Evolutionary conservation across 768 basidiomycete genomes (phyloP).

Genomic region (Rhodotorula sphaerocarpa): DNA sequence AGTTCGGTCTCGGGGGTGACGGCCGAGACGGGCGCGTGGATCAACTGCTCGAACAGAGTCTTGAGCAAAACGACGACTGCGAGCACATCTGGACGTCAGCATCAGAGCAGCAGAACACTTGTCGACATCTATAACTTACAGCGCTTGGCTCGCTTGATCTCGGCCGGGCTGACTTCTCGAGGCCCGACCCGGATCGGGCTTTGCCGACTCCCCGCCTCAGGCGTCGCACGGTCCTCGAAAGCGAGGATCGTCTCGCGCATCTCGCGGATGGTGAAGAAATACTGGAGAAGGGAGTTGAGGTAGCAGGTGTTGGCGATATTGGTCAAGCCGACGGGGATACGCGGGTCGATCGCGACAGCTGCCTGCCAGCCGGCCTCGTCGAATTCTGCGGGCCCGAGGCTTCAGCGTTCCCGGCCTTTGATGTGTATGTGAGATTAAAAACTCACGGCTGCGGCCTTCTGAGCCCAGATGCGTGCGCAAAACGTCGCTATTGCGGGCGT

Average conservation of each 20-base stretch:
- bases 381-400: too few relatives aligned
- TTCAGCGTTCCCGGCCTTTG: too few relatives aligned
- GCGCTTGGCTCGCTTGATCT: conserved; percentile 73
- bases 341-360: conserved; percentile 45
- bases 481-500: conserved; percentile 63
- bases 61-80: conserved; percentile 73
- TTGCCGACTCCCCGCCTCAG: conserved; percentile 42
- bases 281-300: conserved; percentile 86
- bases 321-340: conserved; percentile 56
- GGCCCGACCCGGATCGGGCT: conserved; percentile 81
- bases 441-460: too few relatives aligned
- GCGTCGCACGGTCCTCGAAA: conserved; percentile 66
- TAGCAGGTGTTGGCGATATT: conserved; percentile 82
- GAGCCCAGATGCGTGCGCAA: conserved; percentile 60
- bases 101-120: not conserved
- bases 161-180: conserved; percentile 65
- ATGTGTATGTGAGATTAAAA: not conserved
- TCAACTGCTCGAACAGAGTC: conserved; percentile 66
- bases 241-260: conserved; percentile 64
- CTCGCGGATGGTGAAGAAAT: conserved; percentile 92
- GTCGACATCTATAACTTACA: conserved; percentile 50
- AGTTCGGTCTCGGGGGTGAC: conserved; percentile 78
- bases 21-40: conserved; percentile 56
- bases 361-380: conserved; percentile 20
- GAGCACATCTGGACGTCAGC: not conserved